Evolutionary conservation across 2,329 filamentous ascomycete species (phyloP), one percentile per base, ranked within the genome.

Genomic region (Cercospora janseana): DNA sequence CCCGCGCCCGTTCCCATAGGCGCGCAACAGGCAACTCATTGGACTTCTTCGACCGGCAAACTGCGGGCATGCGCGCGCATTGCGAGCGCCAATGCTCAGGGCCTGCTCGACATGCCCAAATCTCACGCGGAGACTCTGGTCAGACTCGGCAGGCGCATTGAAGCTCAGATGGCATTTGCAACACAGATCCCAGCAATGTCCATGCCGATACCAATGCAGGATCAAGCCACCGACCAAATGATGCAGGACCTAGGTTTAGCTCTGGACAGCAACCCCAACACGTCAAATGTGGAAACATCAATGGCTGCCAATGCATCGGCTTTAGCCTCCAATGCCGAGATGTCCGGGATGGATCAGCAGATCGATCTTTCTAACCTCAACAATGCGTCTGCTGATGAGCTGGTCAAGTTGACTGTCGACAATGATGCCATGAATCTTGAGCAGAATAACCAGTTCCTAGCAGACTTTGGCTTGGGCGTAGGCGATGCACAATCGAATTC

Each of bases 51-150:
- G 72, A 50, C 51, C 8, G 38, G 51, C 4, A 49, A 45, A 16
- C 27, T 60, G 8, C 56, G 56, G 23, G 52, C 64, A n/a, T 52
- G 56, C 10, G 49, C 70, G 10, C 56, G 72, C 7, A 70, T 81
- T n/a, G 78, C 78, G 4, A 73, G 87, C 2, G 51, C 54, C 4
- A 55, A 66, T 28, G 49, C 58, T 1, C 79, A 81, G 3, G 79
- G 82, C 41, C 76, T 80, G 27, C 73, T 88, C 27, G 78, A 78
- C 57, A 68, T 72, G 44, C 77, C 81, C 51, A 79, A 80, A 0
- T 79, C 82, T 54, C 75, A 79, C 34, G 84, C 79, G 49, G 68
- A 72, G 13, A 70, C 79, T 35, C 51, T 69, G 1, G 59, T 70
- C 2, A 61, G 62, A 2, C 57, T 70, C 3, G 53, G 54, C 15